A percentile compares a stretch with the other conserved stretches of the same genome.
Evolutionary conservation across 257 asterid species (phyloP).

Genomic region (Sherardia arvensis): DNA sequence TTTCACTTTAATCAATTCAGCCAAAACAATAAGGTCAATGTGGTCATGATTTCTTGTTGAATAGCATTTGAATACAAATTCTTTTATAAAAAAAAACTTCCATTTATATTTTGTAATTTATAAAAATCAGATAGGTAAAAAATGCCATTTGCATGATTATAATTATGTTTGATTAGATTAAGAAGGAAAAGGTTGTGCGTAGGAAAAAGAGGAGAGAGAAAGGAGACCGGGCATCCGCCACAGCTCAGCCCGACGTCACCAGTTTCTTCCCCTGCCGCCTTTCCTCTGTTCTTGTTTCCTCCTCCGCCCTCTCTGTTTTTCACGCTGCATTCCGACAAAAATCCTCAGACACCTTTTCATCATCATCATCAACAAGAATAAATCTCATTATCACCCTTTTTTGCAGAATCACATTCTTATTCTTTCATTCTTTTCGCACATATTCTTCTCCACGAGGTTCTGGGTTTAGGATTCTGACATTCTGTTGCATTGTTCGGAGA

Average conservation of each 20-base stretch:
- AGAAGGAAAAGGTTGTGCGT: neutral
- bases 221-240: neutral
- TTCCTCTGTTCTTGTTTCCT: neutral
- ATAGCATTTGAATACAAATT: no score
- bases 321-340: neutral
- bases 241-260: neutral
- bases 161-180: no score
- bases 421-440: neutral
- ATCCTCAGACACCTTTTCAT: neutral
- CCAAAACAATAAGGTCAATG: no score
- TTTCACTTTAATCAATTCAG: no score
- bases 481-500: neutral
- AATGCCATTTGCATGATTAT: no score
- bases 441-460: neutral
- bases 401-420: neutral
- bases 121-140: no score
- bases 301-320: neutral
- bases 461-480: neutral
- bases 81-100: no score
- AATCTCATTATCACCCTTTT: neutral
- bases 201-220: neutral
- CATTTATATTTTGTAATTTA: no score
- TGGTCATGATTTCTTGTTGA: no score
- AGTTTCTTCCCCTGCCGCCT: conserved; percentile 2
- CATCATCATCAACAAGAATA: neutral